Conservation (phyloP, 2,329 filamentous ascomycete species). For the Biscogniauxia sp. region DNA sequence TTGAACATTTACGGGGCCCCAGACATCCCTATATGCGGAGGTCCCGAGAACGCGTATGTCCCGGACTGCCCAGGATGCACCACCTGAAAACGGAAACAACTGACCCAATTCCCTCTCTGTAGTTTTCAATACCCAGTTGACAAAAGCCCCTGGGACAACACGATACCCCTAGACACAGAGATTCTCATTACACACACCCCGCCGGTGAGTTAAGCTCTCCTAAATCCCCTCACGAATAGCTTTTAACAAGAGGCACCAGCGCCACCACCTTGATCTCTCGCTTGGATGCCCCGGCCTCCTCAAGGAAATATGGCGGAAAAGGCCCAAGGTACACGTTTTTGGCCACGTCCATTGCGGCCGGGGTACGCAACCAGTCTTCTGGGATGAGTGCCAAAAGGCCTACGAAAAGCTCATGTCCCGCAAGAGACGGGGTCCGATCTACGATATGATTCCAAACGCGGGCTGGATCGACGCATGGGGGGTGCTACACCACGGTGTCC, state of each 20-base stretch:
- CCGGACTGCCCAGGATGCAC: slow-evolving; percentile 6
- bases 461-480: slow-evolving; percentile 46
- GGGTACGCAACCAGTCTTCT: slow-evolving; percentile 68
- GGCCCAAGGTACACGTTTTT: slow-evolving; percentile 75
- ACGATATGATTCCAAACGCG: slow-evolving; percentile 45
- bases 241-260: slow-evolving; percentile 34
- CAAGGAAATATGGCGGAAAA: slow-evolving; percentile 69
- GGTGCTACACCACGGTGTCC: slow-evolving; percentile 45
- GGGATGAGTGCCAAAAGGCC: slow-evolving; percentile 68
- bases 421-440: slow-evolving; percentile 41
- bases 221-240: not conserved
- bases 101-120: slow-evolving; percentile 4
- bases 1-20: slow-evolving; percentile 78
- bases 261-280: slow-evolving; percentile 66
- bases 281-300: slow-evolving; percentile 72
- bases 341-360: slow-evolving; percentile 80
- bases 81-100: not conserved
- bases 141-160: slow-evolving; percentile 68
- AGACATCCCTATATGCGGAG: slow-evolving; percentile 75
- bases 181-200: slow-evolving; percentile 81
- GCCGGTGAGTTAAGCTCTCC: slow-evolving; percentile 47
- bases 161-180: slow-evolving; percentile 69
- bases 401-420: slow-evolving; percentile 65
- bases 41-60: slow-evolving; percentile 59
- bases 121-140: slow-evolving; percentile 71